Conservation (phyloP, 2,329 filamentous ascomycete species). For the Dactylellina cionopaga region DNA sequence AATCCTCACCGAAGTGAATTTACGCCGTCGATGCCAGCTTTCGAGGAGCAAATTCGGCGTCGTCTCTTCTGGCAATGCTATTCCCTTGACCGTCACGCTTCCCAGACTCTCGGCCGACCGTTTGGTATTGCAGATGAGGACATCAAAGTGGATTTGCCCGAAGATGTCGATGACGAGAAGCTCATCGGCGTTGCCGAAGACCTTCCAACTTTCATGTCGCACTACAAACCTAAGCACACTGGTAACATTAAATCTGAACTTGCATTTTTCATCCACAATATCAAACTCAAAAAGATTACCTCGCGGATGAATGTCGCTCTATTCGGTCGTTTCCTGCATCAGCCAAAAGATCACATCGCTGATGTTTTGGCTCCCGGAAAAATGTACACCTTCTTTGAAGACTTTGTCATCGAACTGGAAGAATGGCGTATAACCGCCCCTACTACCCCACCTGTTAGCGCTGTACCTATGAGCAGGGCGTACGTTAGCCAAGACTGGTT, state of each 20-base stretch:
- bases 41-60: slow-evolving; percentile 61
- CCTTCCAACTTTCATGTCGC: slow-evolving; percentile 48
- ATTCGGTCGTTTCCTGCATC: slow-evolving; percentile 46
- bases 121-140: slow-evolving; percentile 62
- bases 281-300: slow-evolving; percentile 52
- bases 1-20: slow-evolving; percentile 46
- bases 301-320: slow-evolving; percentile 48
- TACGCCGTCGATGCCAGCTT: slow-evolving; percentile 43
- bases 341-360: slow-evolving; percentile 46
- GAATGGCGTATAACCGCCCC: slow-evolving; percentile 47
- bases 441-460: slow-evolving; percentile 35
- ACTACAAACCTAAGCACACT: slow-evolving; percentile 45
- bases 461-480: slow-evolving; percentile 42
- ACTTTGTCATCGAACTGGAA: slow-evolving; percentile 46
- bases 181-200: slow-evolving; percentile 48
- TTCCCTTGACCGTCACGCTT: slow-evolving; percentile 62
- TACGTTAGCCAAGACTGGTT: slow-evolving; percentile 51
- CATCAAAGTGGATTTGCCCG: slow-evolving; percentile 60
- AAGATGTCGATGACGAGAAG: slow-evolving; percentile 61
- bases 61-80: slow-evolving; percentile 63
- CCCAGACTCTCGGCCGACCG: slow-evolving; percentile 61
- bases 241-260: slow-evolving; percentile 50
- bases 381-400: slow-evolving; percentile 51
- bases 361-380: slow-evolving; percentile 47
- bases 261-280: slow-evolving; percentile 52